Evolutionary conservation across 1,284 basidiomycete genomes (phyloP).

Genomic region (Marasmius sp.): DNA sequence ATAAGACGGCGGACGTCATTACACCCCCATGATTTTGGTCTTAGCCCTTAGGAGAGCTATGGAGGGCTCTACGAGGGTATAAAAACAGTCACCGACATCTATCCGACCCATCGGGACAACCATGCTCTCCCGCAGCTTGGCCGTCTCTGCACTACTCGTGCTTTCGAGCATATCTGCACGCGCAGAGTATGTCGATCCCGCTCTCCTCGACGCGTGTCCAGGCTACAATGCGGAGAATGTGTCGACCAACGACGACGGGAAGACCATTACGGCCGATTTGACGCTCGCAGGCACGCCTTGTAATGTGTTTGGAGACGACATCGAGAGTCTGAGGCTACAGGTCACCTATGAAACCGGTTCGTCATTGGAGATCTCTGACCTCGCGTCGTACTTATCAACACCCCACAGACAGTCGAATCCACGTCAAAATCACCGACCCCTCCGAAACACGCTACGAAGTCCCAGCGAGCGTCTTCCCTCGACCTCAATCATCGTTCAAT

Average conservation of each 20-base stretch:
- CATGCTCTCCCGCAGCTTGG: not conserved
- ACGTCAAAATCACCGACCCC: constrained; percentile 72
- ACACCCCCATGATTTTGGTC: too few species aligned
- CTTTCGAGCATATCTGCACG: not conserved
- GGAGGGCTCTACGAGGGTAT: too few species aligned
- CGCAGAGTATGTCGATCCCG: constrained; percentile 27
- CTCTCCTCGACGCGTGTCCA: constrained; percentile 47
- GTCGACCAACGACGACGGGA: constrained; percentile 34
- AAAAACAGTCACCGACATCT: too few species aligned
- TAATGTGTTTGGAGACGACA: constrained; percentile 65
- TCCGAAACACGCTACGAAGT: constrained; percentile 63
- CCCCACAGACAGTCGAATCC: constrained; percentile 55
- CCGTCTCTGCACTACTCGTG: not conserved
- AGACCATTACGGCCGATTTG: constrained; percentile 52
- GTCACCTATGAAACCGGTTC: constrained; percentile 61
- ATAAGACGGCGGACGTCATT: too few species aligned
- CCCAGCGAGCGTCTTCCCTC: constrained; percentile 63
- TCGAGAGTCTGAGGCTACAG: constrained; percentile 46
- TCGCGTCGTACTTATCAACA: not conserved
- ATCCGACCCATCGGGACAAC: not conserved
- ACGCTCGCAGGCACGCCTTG: constrained; percentile 55
- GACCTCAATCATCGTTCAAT: constrained; percentile 39
- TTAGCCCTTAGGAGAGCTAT: too few species aligned
- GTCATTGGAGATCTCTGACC: constrained; percentile 16
- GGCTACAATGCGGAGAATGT: constrained; percentile 45